Evolutionary conservation across 805 yeast genomes (phyloP).

Genomic region (Starmerella asiatica): DNA sequence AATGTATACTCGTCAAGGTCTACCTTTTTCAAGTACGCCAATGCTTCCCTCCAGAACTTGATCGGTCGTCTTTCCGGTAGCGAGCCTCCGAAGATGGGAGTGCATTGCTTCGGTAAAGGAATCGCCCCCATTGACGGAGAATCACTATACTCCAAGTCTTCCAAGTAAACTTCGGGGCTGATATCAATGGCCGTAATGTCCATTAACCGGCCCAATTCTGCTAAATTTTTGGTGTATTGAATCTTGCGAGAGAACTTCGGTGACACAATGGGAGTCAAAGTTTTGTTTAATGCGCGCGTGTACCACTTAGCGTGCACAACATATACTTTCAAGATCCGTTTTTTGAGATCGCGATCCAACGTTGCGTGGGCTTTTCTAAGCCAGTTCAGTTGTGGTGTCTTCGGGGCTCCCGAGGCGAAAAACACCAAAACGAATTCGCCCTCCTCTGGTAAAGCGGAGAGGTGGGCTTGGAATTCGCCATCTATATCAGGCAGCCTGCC

Average conservation of each 20-base stretch:
- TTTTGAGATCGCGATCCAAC: constrained; percentile 44
- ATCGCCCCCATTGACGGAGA: constrained; percentile 27
- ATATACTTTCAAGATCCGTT: constrained; percentile 46
- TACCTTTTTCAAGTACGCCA: constrained; percentile 15
- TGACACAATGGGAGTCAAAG: constrained; percentile 38
- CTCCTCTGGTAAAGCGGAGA: constrained; percentile 41
- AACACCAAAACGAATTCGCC: constrained; percentile 54
- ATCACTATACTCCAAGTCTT: constrained; percentile 37
- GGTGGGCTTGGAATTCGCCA: constrained; percentile 43
- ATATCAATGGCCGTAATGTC: constrained; percentile 70
- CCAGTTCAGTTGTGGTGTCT: constrained; percentile 50
- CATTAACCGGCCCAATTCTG: constrained; percentile 44
- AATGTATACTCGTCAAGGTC: not conserved
- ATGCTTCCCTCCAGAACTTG: constrained; percentile 23
- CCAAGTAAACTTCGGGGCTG: constrained; percentile 58
- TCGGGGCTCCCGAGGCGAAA: constrained; percentile 68
- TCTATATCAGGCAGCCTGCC: constrained; percentile 33
- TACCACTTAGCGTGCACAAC: constrained; percentile 89
- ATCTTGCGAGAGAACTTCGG: constrained; percentile 34
- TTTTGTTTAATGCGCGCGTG: constrained; percentile 53
- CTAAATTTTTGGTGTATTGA: constrained; percentile 36
- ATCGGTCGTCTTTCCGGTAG: constrained; percentile 18
- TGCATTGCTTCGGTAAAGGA: constrained; percentile 34
- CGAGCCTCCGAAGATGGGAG: constrained; percentile 24
- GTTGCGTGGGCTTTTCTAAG: constrained; percentile 46